A percentile compares a stretch with the other conserved stretches of the same genome.
Evolutionary conservation across 352 stramenopile genomes (phyloP).

Genomic region (Phytophthora aleatoria): DNA sequence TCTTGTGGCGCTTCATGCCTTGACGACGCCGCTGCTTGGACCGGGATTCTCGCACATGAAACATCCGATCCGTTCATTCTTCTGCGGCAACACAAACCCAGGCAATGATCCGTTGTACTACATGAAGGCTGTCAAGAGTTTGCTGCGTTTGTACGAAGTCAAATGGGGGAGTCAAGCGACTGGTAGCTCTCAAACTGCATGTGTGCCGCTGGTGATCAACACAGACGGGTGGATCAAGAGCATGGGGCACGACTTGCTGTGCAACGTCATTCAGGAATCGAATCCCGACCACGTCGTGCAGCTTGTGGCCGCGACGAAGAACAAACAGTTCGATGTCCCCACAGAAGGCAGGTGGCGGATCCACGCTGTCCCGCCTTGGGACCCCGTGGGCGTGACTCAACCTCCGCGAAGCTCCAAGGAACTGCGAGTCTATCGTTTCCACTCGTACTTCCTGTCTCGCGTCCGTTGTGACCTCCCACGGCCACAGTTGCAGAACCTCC

Average conservation of each 20-base stretch:
- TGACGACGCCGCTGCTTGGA: constrained; percentile 89
- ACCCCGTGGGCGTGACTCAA: constrained; percentile 64
- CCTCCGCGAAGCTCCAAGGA: constrained; percentile 81
- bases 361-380: constrained; percentile 69
- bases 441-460: constrained; percentile 79
- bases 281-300: constrained; percentile 93
- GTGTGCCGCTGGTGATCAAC: constrained; percentile 94
- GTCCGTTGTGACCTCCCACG: constrained; percentile 41
- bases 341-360: constrained; percentile 53
- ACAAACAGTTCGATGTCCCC: constrained; percentile 85
- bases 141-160: constrained; percentile 65
- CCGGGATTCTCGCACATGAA: constrained; percentile 93
- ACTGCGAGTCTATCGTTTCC: constrained; percentile 76
- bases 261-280: constrained; percentile 85
- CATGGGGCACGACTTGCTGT: constrained; percentile 95
- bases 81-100: constrained; percentile 77
- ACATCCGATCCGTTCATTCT: constrained; percentile 70
- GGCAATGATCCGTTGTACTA: constrained; percentile 79
- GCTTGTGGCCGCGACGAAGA: constrained; percentile 90
- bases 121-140: constrained; percentile 69
- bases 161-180: constrained; percentile 46
- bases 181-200: background rate
- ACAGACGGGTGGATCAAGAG: constrained; percentile 98
- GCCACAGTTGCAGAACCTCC: constrained; percentile 62
- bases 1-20: constrained; percentile 90